These are phyloP conservation scores for Chalciporus piperatus DNA, from an alignment of 768 basidiomycete species.

Conservation along the genomic window DNA sequence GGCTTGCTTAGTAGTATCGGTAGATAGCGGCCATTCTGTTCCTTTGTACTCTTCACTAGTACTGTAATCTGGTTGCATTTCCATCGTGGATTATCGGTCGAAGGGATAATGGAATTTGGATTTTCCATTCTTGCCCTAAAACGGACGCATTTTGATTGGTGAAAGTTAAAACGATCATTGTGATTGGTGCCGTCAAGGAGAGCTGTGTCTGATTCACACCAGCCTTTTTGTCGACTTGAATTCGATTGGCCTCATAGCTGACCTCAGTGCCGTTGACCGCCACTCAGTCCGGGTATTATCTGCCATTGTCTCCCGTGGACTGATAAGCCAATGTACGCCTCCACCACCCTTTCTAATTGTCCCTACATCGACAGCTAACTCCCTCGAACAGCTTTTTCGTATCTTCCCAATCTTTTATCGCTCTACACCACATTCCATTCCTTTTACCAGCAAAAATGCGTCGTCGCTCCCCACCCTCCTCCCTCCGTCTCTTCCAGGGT, in stretches of 20 bases:
- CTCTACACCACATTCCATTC: neutral
- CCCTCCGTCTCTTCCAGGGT: constrained; percentile 59
- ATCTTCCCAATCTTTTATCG: neutral
- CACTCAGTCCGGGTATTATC: neutral
- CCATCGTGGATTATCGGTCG: too few relatives aligned
- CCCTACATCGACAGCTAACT: too few relatives aligned
- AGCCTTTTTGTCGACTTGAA: too few relatives aligned
- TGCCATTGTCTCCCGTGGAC: neutral
- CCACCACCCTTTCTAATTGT: too few relatives aligned
- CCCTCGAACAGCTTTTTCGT: neutral
- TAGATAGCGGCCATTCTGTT: constrained; percentile 14
- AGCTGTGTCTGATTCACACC: too few relatives aligned
- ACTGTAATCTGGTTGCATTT: constrained; percentile 12
- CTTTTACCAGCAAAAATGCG: constrained; percentile 41
- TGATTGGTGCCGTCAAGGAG: neutral
- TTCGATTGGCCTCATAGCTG: too few relatives aligned
- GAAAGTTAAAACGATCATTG: neutral
- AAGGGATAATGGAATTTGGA: too few relatives aligned
- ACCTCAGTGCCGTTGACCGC: neutral
- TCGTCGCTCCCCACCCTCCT: constrained; percentile 65
- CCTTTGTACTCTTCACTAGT: constrained; percentile 4
- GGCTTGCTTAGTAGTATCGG: neutral
- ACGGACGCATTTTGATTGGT: too few relatives aligned
- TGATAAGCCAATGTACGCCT: neutral
- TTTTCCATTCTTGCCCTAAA: too few relatives aligned